phyloP scores from a whole-genome alignment of 2,329 filamentous ascomycete genomes.

The Tolypocladium album region DNA sequence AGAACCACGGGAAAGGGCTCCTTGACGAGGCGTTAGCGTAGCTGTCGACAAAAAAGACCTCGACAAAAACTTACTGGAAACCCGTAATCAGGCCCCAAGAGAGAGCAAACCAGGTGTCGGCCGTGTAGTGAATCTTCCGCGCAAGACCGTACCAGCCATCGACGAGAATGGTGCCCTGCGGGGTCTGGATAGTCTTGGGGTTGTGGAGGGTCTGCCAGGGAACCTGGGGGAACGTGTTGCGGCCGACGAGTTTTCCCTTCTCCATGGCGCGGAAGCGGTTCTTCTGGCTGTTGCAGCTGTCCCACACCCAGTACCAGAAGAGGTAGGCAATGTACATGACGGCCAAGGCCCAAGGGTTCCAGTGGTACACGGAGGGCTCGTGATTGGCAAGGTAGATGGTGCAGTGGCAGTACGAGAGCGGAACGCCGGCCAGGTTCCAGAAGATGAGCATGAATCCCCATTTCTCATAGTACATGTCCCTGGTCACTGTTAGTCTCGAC shows the following conservation, averaged over 20 bases:
- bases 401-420: constrained; percentile 87
- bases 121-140: constrained; percentile 48
- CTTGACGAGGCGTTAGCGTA: constrained; percentile 10
- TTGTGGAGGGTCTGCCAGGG: constrained; percentile 78
- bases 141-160: constrained; percentile 78
- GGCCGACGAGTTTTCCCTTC: constrained; percentile 56
- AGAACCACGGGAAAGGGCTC: constrained; percentile 86
- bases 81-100: constrained; percentile 42
- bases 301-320: constrained; percentile 84
- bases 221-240: constrained; percentile 81
- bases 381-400: constrained; percentile 84
- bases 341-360: constrained; percentile 58
- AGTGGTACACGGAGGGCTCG: constrained; percentile 63
- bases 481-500: constrained; percentile 4
- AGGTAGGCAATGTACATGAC: constrained; percentile 62
- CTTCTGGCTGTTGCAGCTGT: constrained; percentile 87
- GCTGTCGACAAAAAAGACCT: neutral
- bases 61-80: constrained; percentile 23
- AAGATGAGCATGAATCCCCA: constrained; percentile 97
- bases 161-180: constrained; percentile 63
- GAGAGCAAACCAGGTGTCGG: constrained; percentile 37
- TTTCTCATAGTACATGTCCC: constrained; percentile 95
- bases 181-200: constrained; percentile 65
- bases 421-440: constrained; percentile 91
- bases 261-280: constrained; percentile 80